These are phyloP conservation scores for Anthoceros angustus DNA, from an alignment of 225 moss, liverwort and hornwort genomes.

Conservation along the genomic window DNA sequence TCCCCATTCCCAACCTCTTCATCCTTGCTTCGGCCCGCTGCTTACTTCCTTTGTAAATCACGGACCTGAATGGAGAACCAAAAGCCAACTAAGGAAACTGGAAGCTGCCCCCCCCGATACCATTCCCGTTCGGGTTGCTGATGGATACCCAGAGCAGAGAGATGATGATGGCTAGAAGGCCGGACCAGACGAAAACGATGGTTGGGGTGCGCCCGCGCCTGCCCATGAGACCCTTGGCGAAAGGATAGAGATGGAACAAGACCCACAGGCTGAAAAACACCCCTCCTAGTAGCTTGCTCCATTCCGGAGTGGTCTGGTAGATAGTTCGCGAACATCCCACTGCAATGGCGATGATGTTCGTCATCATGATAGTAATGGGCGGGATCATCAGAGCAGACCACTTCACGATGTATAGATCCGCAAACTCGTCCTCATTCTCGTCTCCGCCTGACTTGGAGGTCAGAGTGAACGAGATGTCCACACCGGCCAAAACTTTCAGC, in stretches of 20 bases:
- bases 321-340: slow-evolving; percentile 61
- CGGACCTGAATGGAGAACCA: not conserved
- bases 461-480: slow-evolving; percentile 84
- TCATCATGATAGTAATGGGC: slow-evolving; percentile 71
- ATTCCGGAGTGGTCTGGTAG: slow-evolving; percentile 40
- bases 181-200: slow-evolving; percentile 80
- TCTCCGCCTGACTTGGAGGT: slow-evolving; percentile 76
- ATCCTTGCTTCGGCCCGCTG: too few species aligned
- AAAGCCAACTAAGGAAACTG: slow-evolving; percentile 33
- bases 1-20: not conserved
- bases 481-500: slow-evolving; percentile 78
- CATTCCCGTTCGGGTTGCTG: slow-evolving; percentile 30
- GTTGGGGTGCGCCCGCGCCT: slow-evolving; percentile 68
- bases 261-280: slow-evolving; percentile 89
- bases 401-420: slow-evolving; percentile 71
- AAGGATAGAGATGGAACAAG: slow-evolving; percentile 65
- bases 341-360: slow-evolving; percentile 65
- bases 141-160: slow-evolving; percentile 79
- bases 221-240: slow-evolving; percentile 97
- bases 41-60: too few species aligned
- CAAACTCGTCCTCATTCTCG: slow-evolving; percentile 60
- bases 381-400: slow-evolving; percentile 89
- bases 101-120: slow-evolving; percentile 24
- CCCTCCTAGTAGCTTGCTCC: slow-evolving; percentile 88
- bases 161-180: slow-evolving; percentile 72